Percentiles rank a stretch among this genome's conserved stretches.
phyloP scores from a whole-genome alignment of 2,329 filamentous ascomycete species.

The Achaetomium macrosporum region DNA sequence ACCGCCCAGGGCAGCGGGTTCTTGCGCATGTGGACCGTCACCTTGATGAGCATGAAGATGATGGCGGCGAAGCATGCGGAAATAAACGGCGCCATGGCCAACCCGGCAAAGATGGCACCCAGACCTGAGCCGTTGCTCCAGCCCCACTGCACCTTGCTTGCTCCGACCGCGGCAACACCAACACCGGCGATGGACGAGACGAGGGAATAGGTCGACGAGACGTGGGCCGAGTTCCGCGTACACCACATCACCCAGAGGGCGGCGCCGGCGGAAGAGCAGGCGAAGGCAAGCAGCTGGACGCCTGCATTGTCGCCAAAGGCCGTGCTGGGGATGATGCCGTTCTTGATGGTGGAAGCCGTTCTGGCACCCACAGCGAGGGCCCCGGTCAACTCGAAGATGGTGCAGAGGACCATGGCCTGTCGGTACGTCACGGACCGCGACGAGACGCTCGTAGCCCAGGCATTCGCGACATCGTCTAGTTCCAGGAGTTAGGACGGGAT shows the following conservation, averaged over 20 bases:
- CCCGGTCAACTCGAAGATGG: constrained; percentile 62
- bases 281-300: constrained; percentile 63
- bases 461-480: constrained; percentile 74
- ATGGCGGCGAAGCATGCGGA: constrained; percentile 57
- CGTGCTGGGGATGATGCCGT: constrained; percentile 59
- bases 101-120: constrained; percentile 65
- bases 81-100: constrained; percentile 65
- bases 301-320: constrained; percentile 57
- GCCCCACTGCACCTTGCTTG: constrained; percentile 58
- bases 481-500: too few relatives aligned
- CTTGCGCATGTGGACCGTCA: constrained; percentile 63
- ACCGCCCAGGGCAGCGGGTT: constrained; percentile 69
- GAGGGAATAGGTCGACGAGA: constrained; percentile 65
- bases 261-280: constrained; percentile 58
- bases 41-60: constrained; percentile 70
- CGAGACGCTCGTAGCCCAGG: constrained; percentile 76
- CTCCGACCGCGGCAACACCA: constrained; percentile 61
- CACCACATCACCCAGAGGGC: constrained; percentile 77
- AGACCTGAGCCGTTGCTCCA: constrained; percentile 64
- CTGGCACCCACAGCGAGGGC: constrained; percentile 62
- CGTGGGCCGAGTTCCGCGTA: constrained; percentile 57
- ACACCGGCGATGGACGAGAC: constrained; percentile 64
- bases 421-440: constrained; percentile 69
- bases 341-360: constrained; percentile 74
- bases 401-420: constrained; percentile 61